A percentile compares a stretch with the other conserved stretches of the same genome.
These are phyloP conservation scores for Puya raimondii DNA, from an alignment of 176 grass and related monocot species.

Conservation along the genomic window DNA sequence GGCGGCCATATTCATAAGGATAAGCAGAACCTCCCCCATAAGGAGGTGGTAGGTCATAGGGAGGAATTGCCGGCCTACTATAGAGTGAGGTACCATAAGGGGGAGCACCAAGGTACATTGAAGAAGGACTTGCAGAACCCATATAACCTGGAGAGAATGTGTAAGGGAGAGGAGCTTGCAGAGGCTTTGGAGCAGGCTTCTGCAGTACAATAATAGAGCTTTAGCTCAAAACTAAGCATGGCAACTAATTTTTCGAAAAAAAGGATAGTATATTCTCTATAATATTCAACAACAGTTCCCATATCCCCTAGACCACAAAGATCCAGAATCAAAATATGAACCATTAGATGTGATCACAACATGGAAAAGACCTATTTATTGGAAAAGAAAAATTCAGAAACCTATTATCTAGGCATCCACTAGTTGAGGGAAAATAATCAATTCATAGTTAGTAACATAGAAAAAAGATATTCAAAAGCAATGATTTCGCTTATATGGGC, in stretches of 20 bases:
- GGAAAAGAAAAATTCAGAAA: too few species aligned
- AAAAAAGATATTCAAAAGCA: too few species aligned
- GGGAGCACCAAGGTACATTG: constrained; percentile 59
- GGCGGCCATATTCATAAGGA: constrained; percentile 53
- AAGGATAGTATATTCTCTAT: not conserved
- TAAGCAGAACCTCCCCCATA: constrained; percentile 50
- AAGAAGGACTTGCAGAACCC: constrained; percentile 42
- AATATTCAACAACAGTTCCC: too few species aligned
- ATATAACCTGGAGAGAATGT: constrained; percentile 38
- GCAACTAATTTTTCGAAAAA: not conserved
- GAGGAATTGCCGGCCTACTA: constrained; percentile 38
- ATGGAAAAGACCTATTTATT: too few species aligned
- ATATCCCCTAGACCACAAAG: too few species aligned
- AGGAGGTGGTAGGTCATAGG: constrained; percentile 42
- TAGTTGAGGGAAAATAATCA: too few species aligned
- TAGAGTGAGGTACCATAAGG: constrained; percentile 48
- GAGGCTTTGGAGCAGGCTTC: constrained; percentile 49
- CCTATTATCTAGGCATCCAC: too few species aligned
- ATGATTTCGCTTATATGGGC: too few species aligned
- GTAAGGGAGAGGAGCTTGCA: constrained; percentile 48
- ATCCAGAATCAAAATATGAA: too few species aligned
- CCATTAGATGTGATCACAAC: too few species aligned
- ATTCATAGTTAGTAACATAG: too few species aligned
- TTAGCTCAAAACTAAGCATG: not conserved
- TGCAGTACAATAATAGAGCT: constrained; percentile 9